These are phyloP conservation scores for Entomortierella parvispora DNA, from an alignment of 192 early-diverging fungal species.

Conservation along the genomic window DNA sequence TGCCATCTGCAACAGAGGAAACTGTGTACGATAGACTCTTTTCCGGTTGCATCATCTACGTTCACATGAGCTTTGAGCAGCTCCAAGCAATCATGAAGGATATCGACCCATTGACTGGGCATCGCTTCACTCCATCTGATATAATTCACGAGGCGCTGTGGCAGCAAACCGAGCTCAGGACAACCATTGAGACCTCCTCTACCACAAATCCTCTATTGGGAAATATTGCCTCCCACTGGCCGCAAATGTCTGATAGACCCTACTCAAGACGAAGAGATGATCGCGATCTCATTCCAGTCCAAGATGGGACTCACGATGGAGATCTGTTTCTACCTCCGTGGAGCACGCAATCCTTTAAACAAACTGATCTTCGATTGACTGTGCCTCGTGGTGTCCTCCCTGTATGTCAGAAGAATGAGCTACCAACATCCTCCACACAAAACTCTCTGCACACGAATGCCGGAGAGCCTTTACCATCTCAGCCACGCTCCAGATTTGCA, in stretches of 20 bases:
- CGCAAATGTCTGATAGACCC: background rate
- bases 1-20: slow-evolving; percentile 7
- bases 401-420: background rate
- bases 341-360: background rate
- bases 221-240: background rate
- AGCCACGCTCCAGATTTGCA: slow-evolving; percentile 53
- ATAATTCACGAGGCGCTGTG: slow-evolving; percentile 61
- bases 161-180: slow-evolving; percentile 60
- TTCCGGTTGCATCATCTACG: slow-evolving; percentile 57
- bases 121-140: slow-evolving; percentile 39
- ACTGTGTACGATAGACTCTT: slow-evolving; percentile 45
- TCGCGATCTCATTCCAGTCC: background rate
- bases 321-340: background rate
- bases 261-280: background rate
- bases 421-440: too few relatives aligned
- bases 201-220: background rate
- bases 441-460: background rate
- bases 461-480: background rate
- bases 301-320: background rate
- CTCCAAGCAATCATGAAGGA: slow-evolving; percentile 55
- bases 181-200: slow-evolving; percentile 50
- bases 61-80: slow-evolving; percentile 66
- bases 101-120: slow-evolving; percentile 43
- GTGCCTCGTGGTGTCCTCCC: background rate
- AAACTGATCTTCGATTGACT: background rate